Conservation (phyloP, 2,329 filamentous ascomycete species). For the Alternaria sp. region DNA sequence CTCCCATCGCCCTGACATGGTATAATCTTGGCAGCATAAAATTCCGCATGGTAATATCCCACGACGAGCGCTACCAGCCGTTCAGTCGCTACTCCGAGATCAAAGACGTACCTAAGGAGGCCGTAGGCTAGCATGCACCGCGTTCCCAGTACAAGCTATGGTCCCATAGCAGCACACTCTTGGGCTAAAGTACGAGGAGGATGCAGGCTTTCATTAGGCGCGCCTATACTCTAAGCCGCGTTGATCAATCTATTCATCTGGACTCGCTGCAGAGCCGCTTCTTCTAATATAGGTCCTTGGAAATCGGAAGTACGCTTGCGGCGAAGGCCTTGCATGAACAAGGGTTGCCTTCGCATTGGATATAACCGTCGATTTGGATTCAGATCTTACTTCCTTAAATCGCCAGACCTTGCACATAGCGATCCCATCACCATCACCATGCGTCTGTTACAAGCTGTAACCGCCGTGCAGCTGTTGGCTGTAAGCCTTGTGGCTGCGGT, state of each 20-base stretch:
- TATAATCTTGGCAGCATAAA: not conserved
- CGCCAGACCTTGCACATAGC: not conserved
- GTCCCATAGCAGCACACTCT: not conserved
- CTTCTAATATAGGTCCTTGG: not conserved
- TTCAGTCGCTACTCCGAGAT: not conserved
- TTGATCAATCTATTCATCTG: not conserved
- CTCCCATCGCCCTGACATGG: not conserved
- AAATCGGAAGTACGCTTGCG: not conserved
- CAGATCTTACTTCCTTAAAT: not conserved
- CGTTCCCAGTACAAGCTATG: not conserved
- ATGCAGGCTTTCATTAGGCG: not conserved
- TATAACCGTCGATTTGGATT: not conserved
- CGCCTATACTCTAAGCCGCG: not conserved
- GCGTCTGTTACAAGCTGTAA: not conserved
- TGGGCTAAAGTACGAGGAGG: not conserved
- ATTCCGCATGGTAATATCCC: not conserved
- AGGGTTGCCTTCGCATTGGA: not conserved
- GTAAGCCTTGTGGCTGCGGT: not conserved
- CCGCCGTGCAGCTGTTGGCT: slow-evolving; percentile 1
- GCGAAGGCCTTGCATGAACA: not conserved
- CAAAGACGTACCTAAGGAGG: not conserved
- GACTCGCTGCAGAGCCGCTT: not conserved
- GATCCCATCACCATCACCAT: not conserved
- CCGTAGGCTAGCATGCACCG: not conserved
- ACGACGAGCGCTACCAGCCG: not conserved